Percentiles rank a stretch among this genome's conserved stretches.
Evolutionary conservation across 2,329 filamentous ascomycete species (phyloP).

Genomic region (Ceratocystis cubensis): DNA sequence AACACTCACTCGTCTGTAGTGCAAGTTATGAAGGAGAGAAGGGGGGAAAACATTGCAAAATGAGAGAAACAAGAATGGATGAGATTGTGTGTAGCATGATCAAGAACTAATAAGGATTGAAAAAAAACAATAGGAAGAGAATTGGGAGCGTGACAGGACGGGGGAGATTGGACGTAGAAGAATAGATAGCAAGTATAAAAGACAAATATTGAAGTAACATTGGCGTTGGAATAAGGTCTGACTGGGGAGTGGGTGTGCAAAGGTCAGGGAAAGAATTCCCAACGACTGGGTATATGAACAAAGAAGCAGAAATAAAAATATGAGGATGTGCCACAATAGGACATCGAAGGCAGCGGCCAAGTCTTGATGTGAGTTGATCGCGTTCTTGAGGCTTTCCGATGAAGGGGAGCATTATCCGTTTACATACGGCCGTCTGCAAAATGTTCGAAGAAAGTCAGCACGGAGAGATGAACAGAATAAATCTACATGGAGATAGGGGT

Average conservation of each 20-base stretch:
- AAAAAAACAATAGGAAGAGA: not conserved
- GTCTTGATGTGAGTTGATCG: not conserved
- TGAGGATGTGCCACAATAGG: not conserved
- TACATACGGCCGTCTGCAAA: conserved; percentile 1
- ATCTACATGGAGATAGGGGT: not conserved
- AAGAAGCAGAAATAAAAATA: conserved; percentile 16
- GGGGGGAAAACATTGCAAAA: not conserved
- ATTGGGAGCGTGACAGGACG: not conserved
- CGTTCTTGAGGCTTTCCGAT: not conserved
- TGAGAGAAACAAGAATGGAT: not conserved
- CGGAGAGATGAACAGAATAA: not conserved
- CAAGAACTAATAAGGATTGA: not conserved
- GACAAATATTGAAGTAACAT: conserved; percentile 6
- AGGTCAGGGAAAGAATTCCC: conserved; percentile 5
- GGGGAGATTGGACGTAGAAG: not conserved
- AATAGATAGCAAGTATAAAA: conserved; percentile 2
- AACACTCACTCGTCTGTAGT: too few species aligned
- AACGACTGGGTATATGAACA: conserved; percentile 20
- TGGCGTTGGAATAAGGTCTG: not conserved
- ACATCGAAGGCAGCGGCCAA: not conserved
- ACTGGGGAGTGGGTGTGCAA: not conserved
- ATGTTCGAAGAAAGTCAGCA: conserved; percentile 3
- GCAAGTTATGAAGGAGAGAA: not conserved
- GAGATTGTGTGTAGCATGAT: not conserved
- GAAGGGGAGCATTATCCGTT: not conserved